Conservation (phyloP, 768 basidiomycete genomes). For the Mycena venus region DNA sequence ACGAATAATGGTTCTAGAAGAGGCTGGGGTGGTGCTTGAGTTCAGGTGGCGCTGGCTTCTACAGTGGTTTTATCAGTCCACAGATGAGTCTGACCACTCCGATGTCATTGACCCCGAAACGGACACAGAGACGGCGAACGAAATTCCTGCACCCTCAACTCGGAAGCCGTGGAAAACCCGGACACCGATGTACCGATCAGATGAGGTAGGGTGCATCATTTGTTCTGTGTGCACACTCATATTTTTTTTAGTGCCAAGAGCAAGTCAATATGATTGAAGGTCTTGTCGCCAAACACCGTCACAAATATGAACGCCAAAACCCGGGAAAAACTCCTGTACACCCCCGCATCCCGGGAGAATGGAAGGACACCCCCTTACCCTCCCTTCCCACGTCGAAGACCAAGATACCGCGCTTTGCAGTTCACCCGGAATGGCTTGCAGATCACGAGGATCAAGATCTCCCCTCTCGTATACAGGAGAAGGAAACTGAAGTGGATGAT, state of each 20-base stretch:
- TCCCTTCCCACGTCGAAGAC: not conserved
- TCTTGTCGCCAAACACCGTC: not conserved
- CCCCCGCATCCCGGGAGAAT: not conserved
- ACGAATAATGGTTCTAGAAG: not conserved
- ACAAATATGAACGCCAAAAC: not conserved
- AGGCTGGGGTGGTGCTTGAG: not conserved
- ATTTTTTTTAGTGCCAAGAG: not conserved
- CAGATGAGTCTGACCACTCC: not conserved
- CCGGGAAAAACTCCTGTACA: not conserved
- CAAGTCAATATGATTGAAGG: not conserved
- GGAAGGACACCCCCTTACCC: not conserved
- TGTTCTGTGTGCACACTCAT: not conserved
- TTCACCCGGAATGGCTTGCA: not conserved
- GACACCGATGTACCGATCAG: not conserved
- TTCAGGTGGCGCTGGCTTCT: not conserved
- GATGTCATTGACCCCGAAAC: conserved; percentile 4
- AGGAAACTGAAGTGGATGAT: not conserved
- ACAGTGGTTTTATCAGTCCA: not conserved
- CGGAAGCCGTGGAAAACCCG: not conserved
- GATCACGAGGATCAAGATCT: not conserved
- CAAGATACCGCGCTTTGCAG: not conserved
- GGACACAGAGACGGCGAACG: not conserved
- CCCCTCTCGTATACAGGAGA: not conserved
- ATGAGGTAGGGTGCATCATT: not conserved
- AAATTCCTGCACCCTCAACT: not conserved